Conservation (phyloP, 306 rosid genomes). For the Casuarina glauca region DNA sequence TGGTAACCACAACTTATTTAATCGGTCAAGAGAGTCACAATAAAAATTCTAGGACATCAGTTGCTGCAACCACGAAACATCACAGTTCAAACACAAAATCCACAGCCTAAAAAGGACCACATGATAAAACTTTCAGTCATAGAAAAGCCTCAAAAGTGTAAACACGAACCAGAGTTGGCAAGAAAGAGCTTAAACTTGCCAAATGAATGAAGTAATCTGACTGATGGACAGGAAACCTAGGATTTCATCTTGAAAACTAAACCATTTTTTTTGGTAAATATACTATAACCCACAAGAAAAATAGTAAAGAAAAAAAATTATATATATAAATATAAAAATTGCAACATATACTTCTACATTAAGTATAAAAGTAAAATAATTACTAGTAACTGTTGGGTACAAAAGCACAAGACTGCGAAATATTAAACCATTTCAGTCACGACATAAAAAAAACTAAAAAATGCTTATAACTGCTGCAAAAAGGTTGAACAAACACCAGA, state of each 20-base stretch:
- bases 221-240: background rate
- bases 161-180: too few relatives aligned
- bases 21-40: too few relatives aligned
- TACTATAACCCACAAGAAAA: background rate
- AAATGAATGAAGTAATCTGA: background rate
- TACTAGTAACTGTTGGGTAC: background rate
- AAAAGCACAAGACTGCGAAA: background rate
- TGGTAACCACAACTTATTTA: too few relatives aligned
- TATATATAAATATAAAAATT: background rate
- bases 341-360: background rate
- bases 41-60: too few relatives aligned
- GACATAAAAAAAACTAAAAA: background rate
- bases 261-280: background rate
- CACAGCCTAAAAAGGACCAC: too few relatives aligned
- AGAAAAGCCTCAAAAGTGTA: too few relatives aligned
- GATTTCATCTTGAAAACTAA: background rate
- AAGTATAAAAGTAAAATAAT: background rate
- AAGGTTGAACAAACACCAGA: background rate
- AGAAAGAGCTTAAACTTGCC: too few relatives aligned
- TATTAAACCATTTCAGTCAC: background rate
- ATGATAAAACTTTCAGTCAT: too few relatives aligned
- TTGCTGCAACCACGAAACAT: too few relatives aligned
- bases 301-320: background rate
- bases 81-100: too few relatives aligned
- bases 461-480: background rate